Percentiles rank a stretch among this genome's conserved stretches.
phyloP scores from a whole-genome alignment of 129 eudicot genomes.

The Flaveria ramosissima region DNA sequence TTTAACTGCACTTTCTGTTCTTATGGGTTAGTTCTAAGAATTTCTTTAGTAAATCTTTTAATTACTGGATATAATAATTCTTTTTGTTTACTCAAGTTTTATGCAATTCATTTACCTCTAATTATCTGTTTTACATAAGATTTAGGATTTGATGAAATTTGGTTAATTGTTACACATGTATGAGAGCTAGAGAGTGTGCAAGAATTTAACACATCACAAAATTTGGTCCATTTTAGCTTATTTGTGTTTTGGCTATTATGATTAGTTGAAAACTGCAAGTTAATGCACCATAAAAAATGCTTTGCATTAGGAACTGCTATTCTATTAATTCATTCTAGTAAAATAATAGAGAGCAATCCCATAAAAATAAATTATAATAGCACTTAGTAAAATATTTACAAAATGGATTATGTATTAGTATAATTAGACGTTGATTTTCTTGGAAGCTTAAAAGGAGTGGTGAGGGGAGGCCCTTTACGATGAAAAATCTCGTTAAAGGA shows the following conservation, averaged over 20 bases:
- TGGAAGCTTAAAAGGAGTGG: too few species aligned
- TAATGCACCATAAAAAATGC: neutral
- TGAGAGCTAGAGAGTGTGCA: too few species aligned
- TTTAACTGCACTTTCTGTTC: conserved; percentile 45
- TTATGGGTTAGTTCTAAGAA: neutral
- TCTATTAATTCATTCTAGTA: too few species aligned
- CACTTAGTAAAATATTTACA: too few species aligned
- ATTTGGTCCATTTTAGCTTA: neutral
- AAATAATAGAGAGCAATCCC: too few species aligned
- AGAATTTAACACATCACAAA: neutral
- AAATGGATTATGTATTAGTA: too few species aligned
- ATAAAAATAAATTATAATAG: too few species aligned
- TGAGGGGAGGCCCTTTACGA: too few species aligned
- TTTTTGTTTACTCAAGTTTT: conserved; percentile 17
- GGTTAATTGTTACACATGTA: neutral
- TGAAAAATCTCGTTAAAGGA: too few species aligned
- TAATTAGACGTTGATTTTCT: too few species aligned
- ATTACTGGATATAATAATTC: neutral
- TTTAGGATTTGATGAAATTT: neutral
- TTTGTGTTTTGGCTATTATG: neutral
- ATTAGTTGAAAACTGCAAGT: neutral
- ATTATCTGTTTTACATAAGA: neutral
- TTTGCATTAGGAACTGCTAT: neutral
- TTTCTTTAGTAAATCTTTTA: neutral
- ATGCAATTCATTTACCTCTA: conserved; percentile 2